Conservation (phyloP, 345 rosid genomes). For the Mangifera indica region DNA sequence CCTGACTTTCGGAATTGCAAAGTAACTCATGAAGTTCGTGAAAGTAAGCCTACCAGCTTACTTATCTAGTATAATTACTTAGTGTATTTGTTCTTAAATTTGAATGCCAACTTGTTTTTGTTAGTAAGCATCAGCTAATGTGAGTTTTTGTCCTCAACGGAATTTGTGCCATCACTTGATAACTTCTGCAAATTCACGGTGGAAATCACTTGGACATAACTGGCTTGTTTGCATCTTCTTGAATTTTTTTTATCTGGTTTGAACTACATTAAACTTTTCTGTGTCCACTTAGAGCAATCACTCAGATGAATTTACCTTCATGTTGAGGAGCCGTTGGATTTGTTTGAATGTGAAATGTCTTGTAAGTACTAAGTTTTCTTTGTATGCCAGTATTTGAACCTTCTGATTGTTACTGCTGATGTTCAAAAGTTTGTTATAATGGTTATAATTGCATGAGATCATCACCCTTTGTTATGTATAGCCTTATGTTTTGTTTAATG, state of each 20-base stretch:
- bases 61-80: background rate
- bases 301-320: too few species aligned
- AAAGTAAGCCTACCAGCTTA: constrained; percentile 46
- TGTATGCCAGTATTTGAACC: background rate
- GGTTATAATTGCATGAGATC: background rate
- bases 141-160: background rate
- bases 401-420: background rate
- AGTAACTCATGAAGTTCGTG: constrained; percentile 65
- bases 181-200: background rate
- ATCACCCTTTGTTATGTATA: background rate
- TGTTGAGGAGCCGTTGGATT: too few species aligned
- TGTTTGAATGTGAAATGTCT: background rate
- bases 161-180: background rate
- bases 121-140: background rate
- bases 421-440: background rate
- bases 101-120: background rate
- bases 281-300: background rate
- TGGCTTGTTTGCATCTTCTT: background rate
- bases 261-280: background rate
- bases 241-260: background rate
- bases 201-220: background rate
- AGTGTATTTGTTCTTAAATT: background rate
- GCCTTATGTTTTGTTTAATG: background rate
- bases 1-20: constrained; percentile 64
- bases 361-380: background rate